Conservation (phyloP, 331 rosid species). For the Erythrophleum ivorense region DNA sequence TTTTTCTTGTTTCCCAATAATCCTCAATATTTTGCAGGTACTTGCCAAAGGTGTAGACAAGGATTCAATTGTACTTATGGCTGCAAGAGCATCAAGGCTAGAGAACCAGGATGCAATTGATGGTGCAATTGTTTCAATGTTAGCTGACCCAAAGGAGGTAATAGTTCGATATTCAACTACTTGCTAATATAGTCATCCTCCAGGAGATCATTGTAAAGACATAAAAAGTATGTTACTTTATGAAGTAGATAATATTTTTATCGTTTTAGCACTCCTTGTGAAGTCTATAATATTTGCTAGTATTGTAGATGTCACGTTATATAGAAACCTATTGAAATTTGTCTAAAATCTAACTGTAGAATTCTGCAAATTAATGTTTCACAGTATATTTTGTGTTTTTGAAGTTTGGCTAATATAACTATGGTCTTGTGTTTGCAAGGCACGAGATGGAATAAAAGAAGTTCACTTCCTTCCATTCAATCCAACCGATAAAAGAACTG, state of each 20-base stretch:
- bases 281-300: neutral
- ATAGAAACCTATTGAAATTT: neutral
- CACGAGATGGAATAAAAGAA: conserved; percentile 65
- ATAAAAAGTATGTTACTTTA: no score
- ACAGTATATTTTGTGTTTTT: neutral
- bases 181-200: neutral
- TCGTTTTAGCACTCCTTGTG: neutral
- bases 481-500: conserved; percentile 79
- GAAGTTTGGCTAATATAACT: conserved; percentile 21
- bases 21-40: conserved; percentile 47
- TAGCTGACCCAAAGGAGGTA: conserved; percentile 79
- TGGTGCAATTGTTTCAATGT: conserved; percentile 71
- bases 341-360: neutral
- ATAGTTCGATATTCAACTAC: conserved; percentile 18
- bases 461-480: conserved; percentile 81
- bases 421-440: conserved; percentile 46
- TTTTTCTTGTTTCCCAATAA: neutral
- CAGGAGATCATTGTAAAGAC: neutral
- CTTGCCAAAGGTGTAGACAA: conserved; percentile 62
- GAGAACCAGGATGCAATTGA: conserved; percentile 84
- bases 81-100: conserved; percentile 79
- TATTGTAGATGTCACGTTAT: neutral
- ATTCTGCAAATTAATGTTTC: neutral
- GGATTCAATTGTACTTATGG: conserved; percentile 75
- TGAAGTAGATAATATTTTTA: no score